Evolutionary conservation across 2,329 filamentous ascomycete species (phyloP), one percentile per base, ranked within the genome.

Genomic region (Ascocoryne sarcoides): DNA sequence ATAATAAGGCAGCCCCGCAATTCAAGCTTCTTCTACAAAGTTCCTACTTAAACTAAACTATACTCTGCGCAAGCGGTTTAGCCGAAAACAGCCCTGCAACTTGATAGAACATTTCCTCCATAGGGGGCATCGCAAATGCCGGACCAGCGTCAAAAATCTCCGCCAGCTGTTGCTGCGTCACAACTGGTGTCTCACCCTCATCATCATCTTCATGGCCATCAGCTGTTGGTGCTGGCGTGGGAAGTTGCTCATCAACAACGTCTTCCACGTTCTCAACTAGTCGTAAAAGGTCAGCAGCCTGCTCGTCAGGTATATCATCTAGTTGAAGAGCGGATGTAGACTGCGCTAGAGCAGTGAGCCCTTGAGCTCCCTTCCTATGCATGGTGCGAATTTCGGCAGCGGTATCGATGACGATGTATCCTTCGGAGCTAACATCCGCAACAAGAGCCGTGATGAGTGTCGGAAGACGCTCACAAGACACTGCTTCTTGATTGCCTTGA

Each of bases 331-430:
- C 57, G 66, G 16, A 78, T 65, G 78, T 65, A 10, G 75, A 70
- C 52, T 73, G 71, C 4, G 72, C 71, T 17, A 76, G 64, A 3
- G 67, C 62, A 2, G 74, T 60, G 2, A 70, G 64, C 2, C 67
- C 65, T 20, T 74, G 68, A 42, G 75, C 69, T 21, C 74, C 73
- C 52, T 73, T 73, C 56, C 82, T 75, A 28, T 69, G 67, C 26
- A 79, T 57, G 19, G 73, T 74, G 64, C 77, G 79, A 29, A 94
- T 68, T 53, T 84, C 81, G 10, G 86, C 85, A 0, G 76, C 70
- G n/a, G 81, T 72, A 58, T 94, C 87, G 4, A 95, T 62, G 8
- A 82, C 65, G 29, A 92, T 66, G 59, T 86, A 95, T 4, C 87
- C 86, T 33, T 76, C 78, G 2, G 77, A 75, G 15, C 70, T 70